Evolutionary conservation across 2,329 filamentous ascomycete genomes (phyloP).

Genomic region (Colletotrichum costaricense): DNA sequence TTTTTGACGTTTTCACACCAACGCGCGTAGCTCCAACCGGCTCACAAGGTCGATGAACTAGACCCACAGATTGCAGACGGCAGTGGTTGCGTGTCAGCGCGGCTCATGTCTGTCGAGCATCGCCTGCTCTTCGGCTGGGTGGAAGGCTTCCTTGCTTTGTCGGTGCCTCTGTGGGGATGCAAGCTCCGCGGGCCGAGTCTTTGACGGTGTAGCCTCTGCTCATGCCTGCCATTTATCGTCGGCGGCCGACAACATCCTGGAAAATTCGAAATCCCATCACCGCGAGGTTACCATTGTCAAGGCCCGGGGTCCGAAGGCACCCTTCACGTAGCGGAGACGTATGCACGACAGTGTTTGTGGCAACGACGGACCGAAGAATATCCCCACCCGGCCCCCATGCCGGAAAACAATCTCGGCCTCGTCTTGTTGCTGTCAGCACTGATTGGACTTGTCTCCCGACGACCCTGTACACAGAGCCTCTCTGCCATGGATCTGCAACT

Average conservation of each 20-base stretch:
- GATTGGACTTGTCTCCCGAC: not conserved
- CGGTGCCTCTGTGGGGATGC: not conserved
- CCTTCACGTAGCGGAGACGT: not conserved
- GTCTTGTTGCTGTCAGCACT: not conserved
- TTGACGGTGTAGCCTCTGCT: not conserved
- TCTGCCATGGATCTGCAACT: not conserved
- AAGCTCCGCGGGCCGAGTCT: not conserved
- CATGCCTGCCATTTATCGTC: not conserved
- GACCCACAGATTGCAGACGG: not conserved
- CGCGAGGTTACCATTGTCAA: not conserved
- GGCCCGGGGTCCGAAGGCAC: not conserved
- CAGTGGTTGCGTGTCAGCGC: constrained; percentile 15
- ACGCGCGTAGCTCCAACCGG: not conserved
- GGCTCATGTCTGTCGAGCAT: constrained; percentile 1
- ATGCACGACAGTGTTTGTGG: constrained; percentile 8
- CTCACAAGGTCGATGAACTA: not conserved
- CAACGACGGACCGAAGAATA: constrained; percentile 10
- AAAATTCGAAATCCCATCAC: not conserved
- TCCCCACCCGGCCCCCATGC: constrained; percentile 7
- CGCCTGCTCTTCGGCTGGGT: not conserved
- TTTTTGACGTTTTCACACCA: not conserved
- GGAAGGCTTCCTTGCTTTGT: not conserved
- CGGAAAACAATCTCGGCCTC: not conserved
- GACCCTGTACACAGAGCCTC: not conserved
- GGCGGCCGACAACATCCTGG: not conserved